Evolutionary conservation across 2,329 filamentous ascomycete genomes (phyloP), one percentile per base, ranked within the genome.

Genomic region (Epicoccum sorghinum): DNA sequence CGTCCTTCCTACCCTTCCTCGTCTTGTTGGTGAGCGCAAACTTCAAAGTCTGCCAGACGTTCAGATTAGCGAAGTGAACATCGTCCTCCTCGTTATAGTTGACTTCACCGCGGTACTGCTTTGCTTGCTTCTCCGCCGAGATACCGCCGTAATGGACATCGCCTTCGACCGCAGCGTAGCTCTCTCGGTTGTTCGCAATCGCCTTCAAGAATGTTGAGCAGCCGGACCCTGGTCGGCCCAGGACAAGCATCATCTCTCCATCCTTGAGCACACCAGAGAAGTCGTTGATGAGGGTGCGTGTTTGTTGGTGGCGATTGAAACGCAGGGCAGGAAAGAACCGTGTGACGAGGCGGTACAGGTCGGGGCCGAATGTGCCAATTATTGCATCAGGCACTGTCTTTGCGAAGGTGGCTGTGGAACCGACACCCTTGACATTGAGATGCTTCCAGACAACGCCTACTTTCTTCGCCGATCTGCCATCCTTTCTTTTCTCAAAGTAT

Each of bases 61-160:
- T 91, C 32, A 93, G 78, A 1, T 82, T 81, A 3, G 90, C 86
- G 67, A 92, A 87, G 70, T 93, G 90, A 14, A 85, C 80, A 65
- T 92, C 89, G 61, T 91, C 89, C 70, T 93, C 89, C 13, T 84
- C 84, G 62, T 90, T 91, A 72, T 92, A 93, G 62, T 87, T 88
- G 67, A 91, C 88, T 70, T 93, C 89, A 32, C 89, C 89, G 40
- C 88, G 81, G 71, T 89, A 92, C 58, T 83, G 79, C 66, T 87
- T 86, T 65, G 83, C 80, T 66, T 90, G 87, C 63, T 88, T 85
- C 25, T 84, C 78, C 0, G 89, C 87, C 1, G 86, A 76, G 13
- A 92, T 87, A 12, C 88, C 88, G 36, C 88, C 89, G 62, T 93
- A 93, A 2, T 80, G 83, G 4, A 93, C 83, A 1, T 90, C 83